These are phyloP conservation scores for Gyromitra esculenta DNA, from an alignment of 2,329 filamentous ascomycete genomes.

Conservation along the genomic window DNA sequence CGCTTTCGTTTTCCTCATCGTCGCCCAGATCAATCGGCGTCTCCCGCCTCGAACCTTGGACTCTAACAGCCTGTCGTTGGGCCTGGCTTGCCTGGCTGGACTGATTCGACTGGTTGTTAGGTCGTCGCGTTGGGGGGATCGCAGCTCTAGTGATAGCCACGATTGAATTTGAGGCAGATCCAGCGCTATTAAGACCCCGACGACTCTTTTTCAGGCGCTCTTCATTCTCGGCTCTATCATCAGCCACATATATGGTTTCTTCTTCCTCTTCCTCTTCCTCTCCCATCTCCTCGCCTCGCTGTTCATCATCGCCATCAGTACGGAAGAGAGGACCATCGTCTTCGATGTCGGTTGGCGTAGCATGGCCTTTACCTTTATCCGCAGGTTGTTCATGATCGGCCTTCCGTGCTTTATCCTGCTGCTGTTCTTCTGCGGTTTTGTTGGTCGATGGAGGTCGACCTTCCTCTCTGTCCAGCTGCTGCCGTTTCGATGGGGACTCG, in stretches of 20 bases:
- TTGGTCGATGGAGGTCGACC: conserved; percentile 52
- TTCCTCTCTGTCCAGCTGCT: conserved; percentile 53
- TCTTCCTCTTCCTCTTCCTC: conserved; percentile 65
- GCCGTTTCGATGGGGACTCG: conserved; percentile 57
- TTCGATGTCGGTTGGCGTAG: conserved; percentile 36
- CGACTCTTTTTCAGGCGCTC: conserved; percentile 58
- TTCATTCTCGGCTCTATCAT: conserved; percentile 60
- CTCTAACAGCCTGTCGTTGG: conserved; percentile 11
- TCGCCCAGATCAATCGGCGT: conserved; percentile 50
- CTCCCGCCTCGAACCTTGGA: conserved; percentile 44
- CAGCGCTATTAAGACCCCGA: conserved; percentile 27
- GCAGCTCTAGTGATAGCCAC: conserved; percentile 52
- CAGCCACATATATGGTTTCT: conserved; percentile 59
- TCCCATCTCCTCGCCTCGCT: conserved; percentile 53
- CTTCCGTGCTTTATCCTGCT: neutral
- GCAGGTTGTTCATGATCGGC: neutral
- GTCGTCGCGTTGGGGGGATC: neutral
- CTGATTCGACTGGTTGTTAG: conserved; percentile 13
- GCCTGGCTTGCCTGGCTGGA: conserved; percentile 1
- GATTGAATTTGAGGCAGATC: conserved; percentile 58
- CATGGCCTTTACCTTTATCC: conserved; percentile 49
- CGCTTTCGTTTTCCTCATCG: conserved; percentile 58
- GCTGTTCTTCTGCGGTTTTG: neutral
- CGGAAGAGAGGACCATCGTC: neutral
- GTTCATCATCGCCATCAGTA: conserved; percentile 18